These are phyloP conservation scores for Macrolepiota fuliginosa DNA, from an alignment of 768 basidiomycete genomes.

Conservation along the genomic window DNA sequence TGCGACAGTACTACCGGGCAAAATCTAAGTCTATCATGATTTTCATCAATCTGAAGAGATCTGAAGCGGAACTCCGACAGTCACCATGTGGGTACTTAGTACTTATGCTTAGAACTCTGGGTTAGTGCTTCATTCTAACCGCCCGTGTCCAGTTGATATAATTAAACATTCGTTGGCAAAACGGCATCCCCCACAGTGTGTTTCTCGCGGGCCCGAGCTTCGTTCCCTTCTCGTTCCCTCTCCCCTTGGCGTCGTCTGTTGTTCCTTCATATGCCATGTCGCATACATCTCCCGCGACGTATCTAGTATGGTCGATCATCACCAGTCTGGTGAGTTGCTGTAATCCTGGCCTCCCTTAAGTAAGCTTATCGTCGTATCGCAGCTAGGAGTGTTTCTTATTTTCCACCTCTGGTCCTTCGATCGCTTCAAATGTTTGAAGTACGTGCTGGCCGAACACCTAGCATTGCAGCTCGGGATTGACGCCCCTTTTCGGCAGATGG, in stretches of 20 bases:
- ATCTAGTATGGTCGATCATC: conserved; percentile 24
- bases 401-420: conserved; percentile 83
- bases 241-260: not conserved
- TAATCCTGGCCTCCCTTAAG: not conserved
- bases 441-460: conserved; percentile 16
- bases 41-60: conserved; percentile 1
- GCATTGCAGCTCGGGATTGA: not conserved
- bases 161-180: not conserved
- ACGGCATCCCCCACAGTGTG: not conserved
- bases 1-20: not conserved
- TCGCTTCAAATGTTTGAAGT: conserved; percentile 72
- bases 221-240: not conserved
- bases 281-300: conserved; percentile 9
- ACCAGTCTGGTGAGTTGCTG: conserved; percentile 42
- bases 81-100: not conserved
- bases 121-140: not conserved
- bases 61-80: not conserved
- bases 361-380: not conserved
- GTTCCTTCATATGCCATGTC: not conserved
- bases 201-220: conserved; percentile 2
- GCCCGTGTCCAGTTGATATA: not conserved
- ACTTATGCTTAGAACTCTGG: not conserved
- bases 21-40: not conserved
- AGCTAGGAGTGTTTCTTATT: conserved; percentile 64
- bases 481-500: conserved; percentile 48